phyloP scores from a whole-genome alignment of 306 rosid species.

The Ormosia emarginata region DNA sequence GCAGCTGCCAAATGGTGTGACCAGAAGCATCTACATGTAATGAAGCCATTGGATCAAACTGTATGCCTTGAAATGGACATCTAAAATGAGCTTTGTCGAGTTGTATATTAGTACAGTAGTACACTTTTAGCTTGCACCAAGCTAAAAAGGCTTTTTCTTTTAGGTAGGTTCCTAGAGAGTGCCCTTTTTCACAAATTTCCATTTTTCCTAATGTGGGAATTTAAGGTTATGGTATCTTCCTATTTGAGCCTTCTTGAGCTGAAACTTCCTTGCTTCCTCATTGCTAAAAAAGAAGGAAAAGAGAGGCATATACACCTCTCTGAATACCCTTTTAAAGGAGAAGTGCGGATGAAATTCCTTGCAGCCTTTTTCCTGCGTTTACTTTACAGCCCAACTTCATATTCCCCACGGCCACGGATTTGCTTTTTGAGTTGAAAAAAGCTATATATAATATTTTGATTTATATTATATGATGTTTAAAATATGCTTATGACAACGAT shows the following conservation, averaged over 20 bases:
- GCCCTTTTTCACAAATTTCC: constrained; percentile 10
- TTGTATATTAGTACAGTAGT: constrained; percentile 4
- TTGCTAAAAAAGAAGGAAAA: no score
- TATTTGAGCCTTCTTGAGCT: background rate
- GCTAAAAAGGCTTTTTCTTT: background rate
- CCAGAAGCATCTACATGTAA: constrained; percentile 25
- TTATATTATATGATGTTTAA: background rate
- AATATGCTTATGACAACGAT: constrained; percentile 12
- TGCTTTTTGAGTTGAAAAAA: constrained; percentile 31
- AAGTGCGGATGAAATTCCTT: constrained; percentile 37
- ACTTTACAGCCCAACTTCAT: constrained; percentile 60
- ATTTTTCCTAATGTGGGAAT: constrained; percentile 53
- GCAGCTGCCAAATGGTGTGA: constrained; percentile 40
- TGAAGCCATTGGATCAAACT: no score
- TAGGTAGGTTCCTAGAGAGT: constrained; percentile 38
- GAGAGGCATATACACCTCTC: no score
- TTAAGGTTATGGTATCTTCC: constrained; percentile 40
- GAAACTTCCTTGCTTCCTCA: constrained; percentile 15
- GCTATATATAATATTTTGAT: constrained; percentile 6
- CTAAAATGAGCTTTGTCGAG: constrained; percentile 19
- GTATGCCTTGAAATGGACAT: constrained; percentile 32
- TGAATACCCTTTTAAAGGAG: background rate
- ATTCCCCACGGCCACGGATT: constrained; percentile 25
- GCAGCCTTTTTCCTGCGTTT: background rate
- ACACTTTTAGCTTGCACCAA: background rate